These are phyloP conservation scores for Thecaphora thlaspeos DNA, from an alignment of 1,284 basidiomycete genomes.

Conservation along the genomic window DNA sequence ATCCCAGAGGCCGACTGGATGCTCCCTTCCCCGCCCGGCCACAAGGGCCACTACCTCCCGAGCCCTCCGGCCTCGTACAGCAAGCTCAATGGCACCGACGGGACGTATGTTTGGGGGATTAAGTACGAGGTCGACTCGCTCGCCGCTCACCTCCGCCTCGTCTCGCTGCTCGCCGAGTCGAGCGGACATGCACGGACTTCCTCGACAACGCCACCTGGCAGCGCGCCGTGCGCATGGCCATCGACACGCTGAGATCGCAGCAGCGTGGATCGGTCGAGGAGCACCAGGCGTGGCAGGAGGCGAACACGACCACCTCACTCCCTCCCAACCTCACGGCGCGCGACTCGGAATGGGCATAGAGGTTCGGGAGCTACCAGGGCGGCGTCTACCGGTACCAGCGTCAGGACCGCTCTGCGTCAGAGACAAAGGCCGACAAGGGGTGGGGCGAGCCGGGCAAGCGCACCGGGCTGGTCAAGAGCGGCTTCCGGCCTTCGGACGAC, in stretches of 20 bases:
- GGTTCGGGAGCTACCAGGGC: slow-evolving; percentile 26
- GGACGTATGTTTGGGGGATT: slow-evolving; percentile 45
- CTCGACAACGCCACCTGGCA: slow-evolving; percentile 28
- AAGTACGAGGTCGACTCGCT: slow-evolving; percentile 49
- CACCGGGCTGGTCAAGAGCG: slow-evolving; percentile 41
- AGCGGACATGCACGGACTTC: slow-evolving; percentile 23
- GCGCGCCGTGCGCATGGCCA: slow-evolving; percentile 24
- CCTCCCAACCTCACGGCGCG: slow-evolving; percentile 14
- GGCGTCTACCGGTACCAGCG: slow-evolving; percentile 45
- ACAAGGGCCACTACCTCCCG: slow-evolving; percentile 17
- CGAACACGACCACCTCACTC: slow-evolving; percentile 10
- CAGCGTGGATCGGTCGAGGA: slow-evolving; percentile 34
- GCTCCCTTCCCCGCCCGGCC: slow-evolving; percentile 23
- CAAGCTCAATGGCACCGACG: slow-evolving; percentile 48
- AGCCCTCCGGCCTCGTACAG: slow-evolving; percentile 25
- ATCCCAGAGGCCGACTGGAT: slow-evolving; percentile 26
- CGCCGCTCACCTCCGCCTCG: slow-evolving; percentile 20
- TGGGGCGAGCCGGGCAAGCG: slow-evolving; percentile 35
- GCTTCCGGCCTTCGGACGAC: slow-evolving; percentile 43
- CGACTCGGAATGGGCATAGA: slow-evolving; percentile 18
- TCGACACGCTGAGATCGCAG: slow-evolving; percentile 30
- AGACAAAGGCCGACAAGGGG: slow-evolving; percentile 39
- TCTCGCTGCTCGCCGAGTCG: slow-evolving; percentile 19
- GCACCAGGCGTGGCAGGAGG: slow-evolving; percentile 12
- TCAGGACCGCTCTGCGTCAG: slow-evolving; percentile 22